Evolutionary conservation across 768 basidiomycete genomes (phyloP).

Genomic region (Rhizopogon rudus): DNA sequence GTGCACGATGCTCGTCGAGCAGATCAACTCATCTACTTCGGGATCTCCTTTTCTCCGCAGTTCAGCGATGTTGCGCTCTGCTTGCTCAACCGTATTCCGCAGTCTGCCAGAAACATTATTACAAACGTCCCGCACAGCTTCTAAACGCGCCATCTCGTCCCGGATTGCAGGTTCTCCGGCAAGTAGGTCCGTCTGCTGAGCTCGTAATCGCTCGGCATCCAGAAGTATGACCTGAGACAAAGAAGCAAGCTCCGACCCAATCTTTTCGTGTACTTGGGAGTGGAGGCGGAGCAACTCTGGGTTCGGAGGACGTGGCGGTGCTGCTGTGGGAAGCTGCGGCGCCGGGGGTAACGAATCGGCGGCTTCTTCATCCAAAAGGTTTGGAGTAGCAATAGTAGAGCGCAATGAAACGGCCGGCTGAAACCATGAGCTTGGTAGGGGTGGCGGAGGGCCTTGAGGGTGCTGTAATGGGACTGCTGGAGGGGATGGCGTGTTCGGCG

Average conservation of each 20-base stretch:
- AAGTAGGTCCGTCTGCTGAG: conserved; percentile 79
- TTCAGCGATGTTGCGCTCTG: conserved; percentile 71
- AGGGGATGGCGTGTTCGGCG: conserved; percentile 10
- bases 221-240: conserved; percentile 56
- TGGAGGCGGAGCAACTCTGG: conserved; percentile 85
- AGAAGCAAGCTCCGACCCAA: conserved; percentile 69
- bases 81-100: conserved; percentile 55
- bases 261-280: conserved; percentile 66
- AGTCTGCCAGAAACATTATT: conserved; percentile 67
- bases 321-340: conserved; percentile 24
- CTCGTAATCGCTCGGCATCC: conserved; percentile 72
- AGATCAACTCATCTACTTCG: conserved; percentile 94
- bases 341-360: conserved; percentile 16
- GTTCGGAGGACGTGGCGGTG: conserved; percentile 83
- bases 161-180: conserved; percentile 90
- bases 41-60: conserved; percentile 82
- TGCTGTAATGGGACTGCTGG: conserved; percentile 20
- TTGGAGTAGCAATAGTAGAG: conserved; percentile 30
- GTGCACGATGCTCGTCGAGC: conserved; percentile 92
- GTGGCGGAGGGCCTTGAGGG: conserved; percentile 19
- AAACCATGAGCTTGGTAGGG: conserved; percentile 15
- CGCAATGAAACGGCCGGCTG: conserved; percentile 10
- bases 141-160: conserved; percentile 93
- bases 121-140: conserved; percentile 92
- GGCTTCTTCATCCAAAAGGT: conserved; percentile 63